Base-by-base conservation (phyloP, 768 basidiomycete genomes). In the Hirschioporus abietinus region DNA sequence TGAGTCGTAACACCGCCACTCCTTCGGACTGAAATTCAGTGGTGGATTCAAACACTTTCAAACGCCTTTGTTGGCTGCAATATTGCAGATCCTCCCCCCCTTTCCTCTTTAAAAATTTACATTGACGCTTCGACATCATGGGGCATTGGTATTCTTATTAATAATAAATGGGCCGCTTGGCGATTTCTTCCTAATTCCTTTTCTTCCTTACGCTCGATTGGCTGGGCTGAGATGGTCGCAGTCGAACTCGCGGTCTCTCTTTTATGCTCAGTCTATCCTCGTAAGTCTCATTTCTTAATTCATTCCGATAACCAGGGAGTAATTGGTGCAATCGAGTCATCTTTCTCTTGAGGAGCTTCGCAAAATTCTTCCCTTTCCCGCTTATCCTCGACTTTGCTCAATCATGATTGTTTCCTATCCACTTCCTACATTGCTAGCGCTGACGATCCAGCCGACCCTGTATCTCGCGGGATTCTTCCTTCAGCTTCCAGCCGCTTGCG, bases 171-270 rank as follows among this genome's bases (percentile, higher is more conserved):
- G n/a, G n/a, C n/a, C n/a, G n/a, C n/a, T n/a, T n/a, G n/a, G n/a
- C n/a, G n/a, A n/a, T n/a, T n/a, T n/a, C n/a, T n/a, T n/a, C n/a
- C n/a, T n/a, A n/a, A n/a, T n/a, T n/a, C n/a, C n/a, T n/a, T n/a
- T n/a, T n/a, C n/a, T n/a, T n/a, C n/a, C n/a, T n/a, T n/a, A n/a
- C n/a, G n/a, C n/a, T n/a, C n/a, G n/a, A n/a, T n/a, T n/a, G n/a
- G n/a, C n/a, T 84, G 82, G 82, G 79, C 78, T 0, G 82, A 83
- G 70, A 77, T 82, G 72, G 76, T 79, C 0, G 82, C 79, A 0
- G 73, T 82, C 1, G 81, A 83, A 64, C 71, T 84, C 1, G 82
- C 79, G 0, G 30, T 83, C 0, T 72, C 77, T 1, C 58, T 79
- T 8, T 69, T 80, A 2, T 67, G 75, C 0, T 63, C 73, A 0